A percentile compares a stretch with the other conserved stretches of the same genome.
Conservation (phyloP, 2,329 filamentous ascomycete genomes). For the Cordyceps cateniannulata region DNA sequence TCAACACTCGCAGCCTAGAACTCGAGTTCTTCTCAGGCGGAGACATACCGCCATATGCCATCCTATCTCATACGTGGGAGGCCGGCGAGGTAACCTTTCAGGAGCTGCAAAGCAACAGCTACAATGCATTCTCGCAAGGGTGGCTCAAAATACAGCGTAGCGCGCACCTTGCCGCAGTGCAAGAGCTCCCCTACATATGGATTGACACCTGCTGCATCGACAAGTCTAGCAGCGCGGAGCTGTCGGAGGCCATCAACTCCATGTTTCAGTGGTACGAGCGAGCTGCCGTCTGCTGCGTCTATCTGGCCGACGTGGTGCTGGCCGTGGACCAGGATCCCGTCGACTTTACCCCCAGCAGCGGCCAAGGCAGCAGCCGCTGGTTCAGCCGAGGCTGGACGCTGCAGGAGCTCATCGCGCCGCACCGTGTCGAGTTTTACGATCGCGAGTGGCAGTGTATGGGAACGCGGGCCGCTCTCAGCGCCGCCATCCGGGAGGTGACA, state of each 20-base stretch:
- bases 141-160: not conserved
- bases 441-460: slow-evolving; percentile 18
- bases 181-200: slow-evolving; percentile 21
- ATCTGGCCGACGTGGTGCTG: slow-evolving; percentile 17
- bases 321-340: no score
- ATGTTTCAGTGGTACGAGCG: slow-evolving; percentile 21
- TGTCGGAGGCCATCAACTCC: slow-evolving; percentile 24
- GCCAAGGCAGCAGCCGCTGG: slow-evolving; percentile 17
- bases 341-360: not conserved
- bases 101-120: not conserved
- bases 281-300: slow-evolving; percentile 20
- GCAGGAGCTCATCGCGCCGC: slow-evolving; percentile 22
- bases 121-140: not conserved
- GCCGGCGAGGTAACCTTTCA: slow-evolving; percentile 1
- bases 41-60: slow-evolving; percentile 18
- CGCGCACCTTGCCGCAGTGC: not conserved
- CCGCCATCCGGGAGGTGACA: slow-evolving; percentile 14
- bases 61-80: slow-evolving; percentile 22
- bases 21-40: slow-evolving; percentile 9
- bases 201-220: slow-evolving; percentile 26
- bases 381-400: slow-evolving; percentile 20
- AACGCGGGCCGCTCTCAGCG: slow-evolving; percentile 15
- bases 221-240: slow-evolving; percentile 20
- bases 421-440: slow-evolving; percentile 19
- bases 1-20: slow-evolving; percentile 7